Base-by-base conservation (phyloP, 2,329 filamentous ascomycete species). In the Pseudogymnoascus sp. region DNA sequence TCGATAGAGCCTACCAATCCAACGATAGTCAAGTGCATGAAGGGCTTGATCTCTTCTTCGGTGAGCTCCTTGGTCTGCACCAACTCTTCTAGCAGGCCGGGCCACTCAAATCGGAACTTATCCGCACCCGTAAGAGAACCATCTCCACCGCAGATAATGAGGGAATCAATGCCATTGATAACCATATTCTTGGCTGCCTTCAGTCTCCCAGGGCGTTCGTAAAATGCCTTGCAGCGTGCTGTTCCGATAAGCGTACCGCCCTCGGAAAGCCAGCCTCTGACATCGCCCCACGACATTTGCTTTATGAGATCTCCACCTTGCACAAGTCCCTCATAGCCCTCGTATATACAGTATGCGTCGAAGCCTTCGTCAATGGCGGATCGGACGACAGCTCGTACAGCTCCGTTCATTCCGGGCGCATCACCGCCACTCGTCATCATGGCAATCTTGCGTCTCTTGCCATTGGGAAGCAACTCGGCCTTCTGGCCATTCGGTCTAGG, bases 71-170 rank as follows among this genome's bases (percentile, higher is more conserved):
- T 86, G 2, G 78, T 89, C 60, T 84, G 74, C 37, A 97, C 89
- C 66, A 99, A 83, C 79, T 99, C 95, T 62, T 90, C 80, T 65
- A 99, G 76, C 67, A 99, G 81, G 47, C 89, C 86, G 2, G 93
- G 91, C 95, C 95, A 99, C 75, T 99, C 95, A 61, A 84, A 80
- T 67, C 95, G 86, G 79, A 99, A 97, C 72, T 86, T 88, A 80
- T 99, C 95, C 63, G 95, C 95, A 73, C 95, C 95, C 10, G 95
- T 99, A 72, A 99, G 83, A 68, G 91, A 96, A 67, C 95, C 95
- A 75, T 99, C 95, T 79, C 95, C 95, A 75, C 95, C 95, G 75
- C 93, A 97, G 74, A 99, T 96, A 71, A 99, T 89, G 70, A 99
- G 82, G 62, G 95, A 95, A 74, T 99, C 92, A 69, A 99, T 97